These are phyloP conservation scores for Neonectria coccinea DNA, from an alignment of 2,329 filamentous ascomycete species.

Conservation along the genomic window DNA sequence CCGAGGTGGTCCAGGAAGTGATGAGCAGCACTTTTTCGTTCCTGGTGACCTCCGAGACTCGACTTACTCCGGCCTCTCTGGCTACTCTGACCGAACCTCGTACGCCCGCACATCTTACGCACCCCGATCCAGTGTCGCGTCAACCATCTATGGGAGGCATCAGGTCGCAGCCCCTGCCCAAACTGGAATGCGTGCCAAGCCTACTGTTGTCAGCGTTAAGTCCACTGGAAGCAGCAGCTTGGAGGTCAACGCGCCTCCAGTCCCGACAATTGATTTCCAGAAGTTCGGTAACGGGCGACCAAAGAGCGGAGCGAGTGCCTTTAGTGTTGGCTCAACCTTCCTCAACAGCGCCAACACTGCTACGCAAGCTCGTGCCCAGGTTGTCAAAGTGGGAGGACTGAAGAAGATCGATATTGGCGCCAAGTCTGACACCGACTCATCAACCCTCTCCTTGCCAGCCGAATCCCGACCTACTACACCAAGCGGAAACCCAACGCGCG, in stretches of 20 bases:
- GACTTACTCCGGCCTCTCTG: constrained; percentile 84
- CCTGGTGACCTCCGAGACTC: constrained; percentile 91
- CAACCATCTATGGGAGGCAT: constrained; percentile 93
- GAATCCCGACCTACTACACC: constrained; percentile 39
- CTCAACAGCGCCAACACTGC: constrained; percentile 73
- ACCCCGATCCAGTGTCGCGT: constrained; percentile 81
- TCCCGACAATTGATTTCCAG: constrained; percentile 76
- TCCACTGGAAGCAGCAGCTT: constrained; percentile 69
- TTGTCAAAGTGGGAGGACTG: constrained; percentile 67
- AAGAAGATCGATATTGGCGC: constrained; percentile 59
- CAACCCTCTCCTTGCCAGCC: constrained; percentile 34
- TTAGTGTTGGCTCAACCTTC: constrained; percentile 76
- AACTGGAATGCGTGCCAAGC: constrained; percentile 87
- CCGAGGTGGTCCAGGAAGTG: constrained; percentile 62
- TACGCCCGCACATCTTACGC: constrained; percentile 70
- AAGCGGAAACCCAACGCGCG: constrained; percentile 45
- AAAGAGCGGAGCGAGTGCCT: constrained; percentile 68
- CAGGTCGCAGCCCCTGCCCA: constrained; percentile 85
- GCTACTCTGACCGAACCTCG: constrained; percentile 70
- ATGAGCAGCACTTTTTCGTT: constrained; percentile 93
- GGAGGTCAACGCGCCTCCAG: constrained; percentile 72
- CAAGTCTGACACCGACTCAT: constrained; percentile 53
- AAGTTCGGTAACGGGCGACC: constrained; percentile 64
- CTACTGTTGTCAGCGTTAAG: constrained; percentile 93
- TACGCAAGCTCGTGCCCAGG: constrained; percentile 67